A percentile compares a stretch with the other conserved stretches of the same genome.
Evolutionary conservation across 2,329 filamentous ascomycete species (phyloP).

Genomic region (Ceratocystis ficicola): DNA sequence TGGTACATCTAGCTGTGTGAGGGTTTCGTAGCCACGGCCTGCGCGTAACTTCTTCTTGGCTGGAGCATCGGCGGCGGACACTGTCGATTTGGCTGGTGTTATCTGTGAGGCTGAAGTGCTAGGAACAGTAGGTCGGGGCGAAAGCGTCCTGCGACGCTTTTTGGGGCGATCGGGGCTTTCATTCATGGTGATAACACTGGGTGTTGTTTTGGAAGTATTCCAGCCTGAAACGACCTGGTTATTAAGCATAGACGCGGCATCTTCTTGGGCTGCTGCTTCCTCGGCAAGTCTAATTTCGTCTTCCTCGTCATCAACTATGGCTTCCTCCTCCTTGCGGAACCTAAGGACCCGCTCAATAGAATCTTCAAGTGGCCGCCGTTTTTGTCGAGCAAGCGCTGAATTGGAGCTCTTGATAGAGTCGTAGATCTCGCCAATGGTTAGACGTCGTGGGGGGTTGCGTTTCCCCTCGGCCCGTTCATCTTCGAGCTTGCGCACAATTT

Average conservation of each 20-base stretch:
- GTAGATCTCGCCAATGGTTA: conserved; percentile 55
- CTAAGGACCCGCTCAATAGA: conserved; percentile 72
- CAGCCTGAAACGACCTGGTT: conserved; percentile 34
- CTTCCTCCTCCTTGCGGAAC: conserved; percentile 53
- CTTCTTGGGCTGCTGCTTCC: conserved; percentile 22
- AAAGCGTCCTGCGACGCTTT: conserved; percentile 25
- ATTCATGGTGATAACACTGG: conserved; percentile 25
- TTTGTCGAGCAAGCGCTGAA: conserved; percentile 69
- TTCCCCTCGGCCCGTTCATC: conserved; percentile 45
- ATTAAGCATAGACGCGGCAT: conserved; percentile 32
- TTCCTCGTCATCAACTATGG: conserved; percentile 38
- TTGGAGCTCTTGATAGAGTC: conserved; percentile 75
- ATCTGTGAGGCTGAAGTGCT: not conserved
- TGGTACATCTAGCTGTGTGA: conserved; percentile 25
- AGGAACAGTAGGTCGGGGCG: conserved; percentile 22
- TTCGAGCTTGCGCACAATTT: conserved; percentile 64
- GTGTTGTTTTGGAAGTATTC: conserved; percentile 25
- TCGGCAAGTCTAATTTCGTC: conserved; percentile 26
- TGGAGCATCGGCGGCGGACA: conserved; percentile 19
- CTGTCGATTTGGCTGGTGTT: conserved; percentile 13
- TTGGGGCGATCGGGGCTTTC: conserved; percentile 28
- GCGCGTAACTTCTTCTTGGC: conserved; percentile 28
- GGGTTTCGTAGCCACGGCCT: conserved; percentile 28
- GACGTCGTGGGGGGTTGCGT: conserved; percentile 23
- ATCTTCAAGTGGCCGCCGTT: conserved; percentile 70